These are phyloP conservation scores for Tripidium arundinaceum DNA, from an alignment of 202 grass and related monocot genomes.

Conservation along the genomic window DNA sequence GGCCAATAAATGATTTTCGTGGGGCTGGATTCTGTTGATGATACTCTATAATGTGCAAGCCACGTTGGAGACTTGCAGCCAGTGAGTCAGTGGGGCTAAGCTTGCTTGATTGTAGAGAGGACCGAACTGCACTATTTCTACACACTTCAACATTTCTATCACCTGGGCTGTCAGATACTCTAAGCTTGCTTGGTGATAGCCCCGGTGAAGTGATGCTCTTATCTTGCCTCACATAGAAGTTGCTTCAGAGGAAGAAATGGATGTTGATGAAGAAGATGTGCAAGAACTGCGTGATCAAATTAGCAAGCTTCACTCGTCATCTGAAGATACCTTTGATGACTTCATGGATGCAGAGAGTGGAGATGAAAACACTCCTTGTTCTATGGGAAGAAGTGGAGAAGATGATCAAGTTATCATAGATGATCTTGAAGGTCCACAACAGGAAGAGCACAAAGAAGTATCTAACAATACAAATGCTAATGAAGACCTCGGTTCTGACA, in stretches of 20 bases:
- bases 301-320: constrained; percentile 67
- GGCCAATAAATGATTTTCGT: constrained; percentile 64
- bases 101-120: constrained; percentile 84
- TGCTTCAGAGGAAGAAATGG: constrained; percentile 80
- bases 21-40: constrained; percentile 55
- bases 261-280: constrained; percentile 80
- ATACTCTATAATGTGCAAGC: constrained; percentile 95
- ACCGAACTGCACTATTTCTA: constrained; percentile 38
- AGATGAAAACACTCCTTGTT: constrained; percentile 24
- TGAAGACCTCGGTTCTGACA: constrained; percentile 25
- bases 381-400: constrained; percentile 26
- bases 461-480: constrained; percentile 21
- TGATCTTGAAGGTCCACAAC: constrained; percentile 20
- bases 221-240: constrained; percentile 57
- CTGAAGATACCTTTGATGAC: constrained; percentile 66
- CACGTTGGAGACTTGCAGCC: constrained; percentile 75
- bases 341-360: constrained; percentile 52
- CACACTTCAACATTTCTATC: constrained; percentile 45
- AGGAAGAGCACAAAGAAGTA: constrained; percentile 38
- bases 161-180: constrained; percentile 38
- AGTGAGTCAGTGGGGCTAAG: constrained; percentile 73
- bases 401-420: constrained; percentile 31
- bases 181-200: constrained; percentile 40
- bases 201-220: constrained; percentile 60
- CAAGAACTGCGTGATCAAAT: constrained; percentile 71